Evolutionary conservation across 768 basidiomycete genomes (phyloP).

Genomic region (Amyloporia xantha): DNA sequence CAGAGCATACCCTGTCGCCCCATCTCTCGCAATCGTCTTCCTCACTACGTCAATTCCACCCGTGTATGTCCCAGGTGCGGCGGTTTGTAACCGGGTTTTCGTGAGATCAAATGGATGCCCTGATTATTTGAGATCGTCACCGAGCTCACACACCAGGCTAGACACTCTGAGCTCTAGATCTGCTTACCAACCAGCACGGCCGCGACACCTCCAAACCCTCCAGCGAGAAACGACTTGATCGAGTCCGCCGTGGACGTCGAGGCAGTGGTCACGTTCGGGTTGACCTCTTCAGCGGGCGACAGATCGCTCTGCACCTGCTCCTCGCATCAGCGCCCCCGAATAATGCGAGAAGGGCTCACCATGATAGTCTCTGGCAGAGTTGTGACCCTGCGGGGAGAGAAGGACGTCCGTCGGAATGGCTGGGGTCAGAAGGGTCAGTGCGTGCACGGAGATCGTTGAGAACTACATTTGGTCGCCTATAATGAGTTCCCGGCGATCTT

Average conservation of each 20-base stretch:
- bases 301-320: conserved; percentile 15
- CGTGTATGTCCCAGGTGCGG: conserved; percentile 78
- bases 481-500: neutral
- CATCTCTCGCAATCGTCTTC: conserved; percentile 88
- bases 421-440: neutral
- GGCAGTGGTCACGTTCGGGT: conserved; percentile 4
- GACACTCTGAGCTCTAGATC: neutral
- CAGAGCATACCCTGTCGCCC: conserved; percentile 64
- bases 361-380: conserved; percentile 4
- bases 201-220: conserved; percentile 85
- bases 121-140: conserved; percentile 19
- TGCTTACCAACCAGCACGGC: conserved; percentile 86
- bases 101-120: conserved; percentile 98
- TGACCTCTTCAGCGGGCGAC: conserved; percentile 15
- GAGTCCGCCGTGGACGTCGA: conserved; percentile 29
- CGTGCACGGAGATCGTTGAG: neutral
- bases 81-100: conserved; percentile 94
- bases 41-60: conserved; percentile 92
- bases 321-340: neutral
- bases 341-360: conserved; percentile 7
- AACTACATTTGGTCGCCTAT: neutral
- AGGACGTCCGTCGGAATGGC: conserved; percentile 4
- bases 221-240: conserved; percentile 84
- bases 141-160: neutral
- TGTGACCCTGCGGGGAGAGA: neutral